Evolutionary conservation across 2,329 filamentous ascomycete genomes (phyloP), one percentile per base, ranked within the genome.

Genomic region (Curvularia verruculosa): DNA sequence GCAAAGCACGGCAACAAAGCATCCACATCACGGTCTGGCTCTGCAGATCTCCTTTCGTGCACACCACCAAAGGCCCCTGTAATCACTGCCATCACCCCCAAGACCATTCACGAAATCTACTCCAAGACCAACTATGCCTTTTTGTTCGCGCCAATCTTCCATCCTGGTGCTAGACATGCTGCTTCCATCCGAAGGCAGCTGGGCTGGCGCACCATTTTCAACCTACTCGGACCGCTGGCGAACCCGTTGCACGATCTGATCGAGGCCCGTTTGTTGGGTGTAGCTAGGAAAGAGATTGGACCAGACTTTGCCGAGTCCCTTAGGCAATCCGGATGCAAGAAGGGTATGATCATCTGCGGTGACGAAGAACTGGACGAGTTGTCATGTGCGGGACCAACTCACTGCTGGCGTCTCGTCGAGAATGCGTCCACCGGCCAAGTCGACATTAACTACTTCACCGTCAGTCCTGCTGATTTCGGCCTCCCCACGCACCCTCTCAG

Each of bases 1-100:
- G 91, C 90, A 64, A 99, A 99, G 80, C 95, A 99, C 79, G 95
- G 95, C 63, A 99, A 99, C 82, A 89, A 90, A 65, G 93, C 95
- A 40, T 95, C 92, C 52, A 98, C 95, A 3, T 97, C 93, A 52
- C 93, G 95, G 72, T 98, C 94, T 3, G 95, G 95, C 50, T 96
- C 93, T 41, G 95, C 95, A 54, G 95, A 99, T 78, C 85, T 99
- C 46, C 85, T 99, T 58, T 88, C 87, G 71, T 86, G 86, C 70
- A 90, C 94, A 75, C 77, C 81, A 55, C 92, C 90, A 3, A 86
- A 81, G 37, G 80, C 91, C 10, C 93, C 92, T 6, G 85, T 89
- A 65, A 87, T 98, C 61, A 81, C 83, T 48, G 89, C 89, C 40
- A 85, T 97, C 60, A 88, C 84, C 13, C 89, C 93, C 1, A 77